Evolutionary conservation across 2,329 filamentous ascomycete species (phyloP).

Genomic region (Fusarium annulatum): DNA sequence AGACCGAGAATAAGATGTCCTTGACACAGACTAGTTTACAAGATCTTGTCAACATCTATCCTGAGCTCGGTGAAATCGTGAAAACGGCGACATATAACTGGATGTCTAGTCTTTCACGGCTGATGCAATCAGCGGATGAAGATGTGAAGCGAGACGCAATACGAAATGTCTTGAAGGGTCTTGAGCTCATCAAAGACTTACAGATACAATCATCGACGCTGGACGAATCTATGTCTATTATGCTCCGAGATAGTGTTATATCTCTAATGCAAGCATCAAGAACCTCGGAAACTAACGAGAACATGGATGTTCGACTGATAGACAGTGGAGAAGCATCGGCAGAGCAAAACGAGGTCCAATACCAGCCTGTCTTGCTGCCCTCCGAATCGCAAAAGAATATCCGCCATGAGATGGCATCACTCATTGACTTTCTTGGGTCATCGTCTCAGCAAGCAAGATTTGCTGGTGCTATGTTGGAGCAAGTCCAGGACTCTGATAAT

Average conservation of each 20-base stretch:
- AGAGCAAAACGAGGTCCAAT: constrained; percentile 50
- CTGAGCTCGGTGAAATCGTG: constrained; percentile 70
- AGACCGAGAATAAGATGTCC: constrained; percentile 56
- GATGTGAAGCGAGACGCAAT: constrained; percentile 78
- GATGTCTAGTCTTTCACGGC: constrained; percentile 80
- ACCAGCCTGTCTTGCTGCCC: constrained; percentile 70
- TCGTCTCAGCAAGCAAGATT: constrained; percentile 70
- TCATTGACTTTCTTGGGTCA: constrained; percentile 67
- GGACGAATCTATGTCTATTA: constrained; percentile 72
- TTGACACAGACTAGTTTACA: constrained; percentile 63
- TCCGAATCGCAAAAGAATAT: constrained; percentile 75
- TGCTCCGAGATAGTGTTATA: constrained; percentile 80
- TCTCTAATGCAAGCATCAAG: constrained; percentile 47
- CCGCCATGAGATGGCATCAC: constrained; percentile 64
- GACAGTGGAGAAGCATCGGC: constrained; percentile 25
- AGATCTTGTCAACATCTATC: constrained; percentile 71
- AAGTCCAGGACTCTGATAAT: constrained; percentile 64
- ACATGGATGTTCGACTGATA: constrained; percentile 45
- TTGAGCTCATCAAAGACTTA: constrained; percentile 72
- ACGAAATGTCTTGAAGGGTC: constrained; percentile 79
- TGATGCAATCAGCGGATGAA: constrained; percentile 88
- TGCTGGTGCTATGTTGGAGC: constrained; percentile 72
- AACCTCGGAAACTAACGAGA: constrained; percentile 14
- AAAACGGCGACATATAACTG: constrained; percentile 82
- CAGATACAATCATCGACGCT: constrained; percentile 74